These are phyloP conservation scores for Exophiala bonariae DNA, from an alignment of 2,329 filamentous ascomycete genomes.

Conservation along the genomic window DNA sequence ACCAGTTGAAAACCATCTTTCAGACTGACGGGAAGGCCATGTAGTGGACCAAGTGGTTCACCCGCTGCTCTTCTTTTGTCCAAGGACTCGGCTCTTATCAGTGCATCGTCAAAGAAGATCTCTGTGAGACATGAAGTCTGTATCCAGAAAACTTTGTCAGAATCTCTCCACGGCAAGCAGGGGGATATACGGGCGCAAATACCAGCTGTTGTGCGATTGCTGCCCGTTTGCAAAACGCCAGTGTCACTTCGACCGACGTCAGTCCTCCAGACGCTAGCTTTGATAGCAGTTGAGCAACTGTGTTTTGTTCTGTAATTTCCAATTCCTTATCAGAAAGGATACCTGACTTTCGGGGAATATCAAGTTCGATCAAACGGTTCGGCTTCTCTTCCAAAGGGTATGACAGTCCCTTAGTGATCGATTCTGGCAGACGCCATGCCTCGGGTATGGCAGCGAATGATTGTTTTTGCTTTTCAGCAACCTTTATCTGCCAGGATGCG, in stretches of 20 bases:
- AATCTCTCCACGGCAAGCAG: too few species aligned
- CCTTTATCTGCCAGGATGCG: conserved; percentile 17
- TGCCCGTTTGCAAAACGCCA: conserved; percentile 30
- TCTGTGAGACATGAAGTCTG: conserved; percentile 32
- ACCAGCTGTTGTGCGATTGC: conserved; percentile 29
- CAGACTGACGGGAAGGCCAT: conserved; percentile 34
- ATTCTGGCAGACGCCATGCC: conserved; percentile 31
- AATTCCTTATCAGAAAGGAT: conserved; percentile 47
- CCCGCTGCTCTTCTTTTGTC: conserved; percentile 29
- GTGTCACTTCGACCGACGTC: conserved; percentile 27
- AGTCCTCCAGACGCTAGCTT: conserved; percentile 24
- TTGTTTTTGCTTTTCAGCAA: conserved; percentile 19
- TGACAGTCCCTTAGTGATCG: conserved; percentile 13
- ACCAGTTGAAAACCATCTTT: conserved; percentile 32
- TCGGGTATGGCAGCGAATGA: conserved; percentile 24
- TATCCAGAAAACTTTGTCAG: not conserved
- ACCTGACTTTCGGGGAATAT: conserved; percentile 41
- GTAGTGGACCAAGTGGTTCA: conserved; percentile 30
- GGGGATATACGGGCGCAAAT: not conserved
- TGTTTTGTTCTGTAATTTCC: conserved; percentile 50
- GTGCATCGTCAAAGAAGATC: conserved; percentile 30
- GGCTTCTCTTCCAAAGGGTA: conserved; percentile 22
- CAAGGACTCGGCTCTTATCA: conserved; percentile 29
- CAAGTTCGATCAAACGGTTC: conserved; percentile 32
- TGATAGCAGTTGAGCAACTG: conserved; percentile 39